Evolutionary conservation across 2,329 filamentous ascomycete genomes (phyloP).

Genomic region (Corynespora cassiicola): DNA sequence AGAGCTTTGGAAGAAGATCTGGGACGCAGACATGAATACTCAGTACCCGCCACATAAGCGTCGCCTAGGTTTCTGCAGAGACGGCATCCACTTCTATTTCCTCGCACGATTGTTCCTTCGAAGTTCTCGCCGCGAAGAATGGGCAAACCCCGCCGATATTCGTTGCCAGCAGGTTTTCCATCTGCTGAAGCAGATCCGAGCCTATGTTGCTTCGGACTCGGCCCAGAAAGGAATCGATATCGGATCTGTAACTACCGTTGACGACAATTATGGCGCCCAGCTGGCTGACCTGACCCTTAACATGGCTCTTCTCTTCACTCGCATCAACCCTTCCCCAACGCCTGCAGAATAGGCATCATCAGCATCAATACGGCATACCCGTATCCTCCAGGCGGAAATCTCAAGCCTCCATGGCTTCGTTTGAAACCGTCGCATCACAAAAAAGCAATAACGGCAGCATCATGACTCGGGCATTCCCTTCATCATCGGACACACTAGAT

Average conservation of each 20-base stretch:
- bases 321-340: slow-evolving; percentile 48
- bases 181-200: slow-evolving; percentile 65
- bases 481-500: too few species aligned
- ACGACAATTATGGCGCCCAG: slow-evolving; percentile 71
- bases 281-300: slow-evolving; percentile 70
- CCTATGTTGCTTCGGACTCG: slow-evolving; percentile 69
- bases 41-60: slow-evolving; percentile 70
- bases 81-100: slow-evolving; percentile 77
- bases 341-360: slow-evolving; percentile 1
- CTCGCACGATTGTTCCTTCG: slow-evolving; percentile 71
- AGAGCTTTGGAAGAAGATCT: slow-evolving; percentile 74
- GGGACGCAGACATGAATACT: slow-evolving; percentile 72
- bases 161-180: slow-evolving; percentile 68
- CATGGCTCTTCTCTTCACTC: slow-evolving; percentile 74
- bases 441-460: too few species aligned
- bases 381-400: too few species aligned
- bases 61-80: slow-evolving; percentile 73
- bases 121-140: slow-evolving; percentile 61
- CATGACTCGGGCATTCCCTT: too few species aligned
- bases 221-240: slow-evolving; percentile 70
- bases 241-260: slow-evolving; percentile 72
- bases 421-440: slow-evolving; percentile 1
- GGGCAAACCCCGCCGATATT: slow-evolving; percentile 63
- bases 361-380: not conserved
- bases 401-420: too few species aligned